Conservation (phyloP, 306 rosid species). For the Lathyrus aphaca region DNA sequence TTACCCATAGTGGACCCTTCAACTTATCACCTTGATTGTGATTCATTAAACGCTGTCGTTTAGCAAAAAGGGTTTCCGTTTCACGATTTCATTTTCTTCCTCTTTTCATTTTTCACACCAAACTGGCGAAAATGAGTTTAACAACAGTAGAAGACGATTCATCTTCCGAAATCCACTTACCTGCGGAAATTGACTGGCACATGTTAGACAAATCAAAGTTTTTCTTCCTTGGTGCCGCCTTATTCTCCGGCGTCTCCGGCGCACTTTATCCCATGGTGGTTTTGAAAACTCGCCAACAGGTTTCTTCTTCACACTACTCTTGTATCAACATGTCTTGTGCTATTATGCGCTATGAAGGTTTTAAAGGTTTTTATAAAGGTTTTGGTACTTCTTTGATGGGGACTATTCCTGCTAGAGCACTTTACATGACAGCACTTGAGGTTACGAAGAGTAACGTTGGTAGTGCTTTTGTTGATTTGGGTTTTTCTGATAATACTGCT, state of each 20-base stretch:
- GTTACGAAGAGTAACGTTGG: slow-evolving; percentile 83
- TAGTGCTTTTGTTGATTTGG: slow-evolving; percentile 57
- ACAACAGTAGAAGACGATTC: slow-evolving; percentile 74
- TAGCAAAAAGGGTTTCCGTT: neutral
- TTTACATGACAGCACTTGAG: slow-evolving; percentile 90
- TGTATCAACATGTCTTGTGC: slow-evolving; percentile 68
- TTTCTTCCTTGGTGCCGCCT: slow-evolving; percentile 90
- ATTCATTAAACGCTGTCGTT: neutral
- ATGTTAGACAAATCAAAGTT: slow-evolving; percentile 94
- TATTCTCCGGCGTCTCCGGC: slow-evolving; percentile 88
- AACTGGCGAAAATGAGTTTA: slow-evolving; percentile 86
- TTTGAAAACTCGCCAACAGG: slow-evolving; percentile 86
- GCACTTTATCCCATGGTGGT: slow-evolving; percentile 83
- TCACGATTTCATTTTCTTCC: neutral
- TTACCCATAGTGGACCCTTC: neutral
- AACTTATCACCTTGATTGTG: neutral
- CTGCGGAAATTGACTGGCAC: slow-evolving; percentile 93
- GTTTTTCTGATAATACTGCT: slow-evolving; percentile 78
- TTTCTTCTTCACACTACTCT: slow-evolving; percentile 61
- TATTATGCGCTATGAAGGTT: slow-evolving; percentile 75
- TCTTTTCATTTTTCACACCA: slow-evolving; percentile 13
- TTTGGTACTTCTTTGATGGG: slow-evolving; percentile 94
- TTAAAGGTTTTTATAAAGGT: slow-evolving; percentile 88
- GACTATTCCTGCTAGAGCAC: slow-evolving; percentile 90
- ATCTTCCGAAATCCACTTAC: slow-evolving; percentile 73